Conservation (phyloP, 192 early-diverging fungal species). For the Pecoramyces ruminantium region DNA sequence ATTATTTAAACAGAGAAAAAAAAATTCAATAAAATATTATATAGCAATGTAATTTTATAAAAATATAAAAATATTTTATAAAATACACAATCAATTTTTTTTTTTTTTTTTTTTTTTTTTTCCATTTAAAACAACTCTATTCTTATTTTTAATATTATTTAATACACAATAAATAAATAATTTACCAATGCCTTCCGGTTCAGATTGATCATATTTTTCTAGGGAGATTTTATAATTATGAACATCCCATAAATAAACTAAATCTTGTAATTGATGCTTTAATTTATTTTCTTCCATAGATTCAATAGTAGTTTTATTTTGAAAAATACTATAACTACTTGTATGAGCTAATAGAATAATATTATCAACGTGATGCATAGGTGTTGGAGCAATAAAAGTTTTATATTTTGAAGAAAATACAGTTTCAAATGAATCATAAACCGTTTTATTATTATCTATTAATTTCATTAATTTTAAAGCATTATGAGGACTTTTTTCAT, state of each 20-base stretch:
- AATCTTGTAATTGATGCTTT: conserved; percentile 32
- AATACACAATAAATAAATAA: background rate
- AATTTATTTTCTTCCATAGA: conserved; percentile 6
- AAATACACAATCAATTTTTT: too few relatives aligned
- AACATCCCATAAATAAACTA: conserved; percentile 25
- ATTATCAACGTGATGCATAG: background rate
- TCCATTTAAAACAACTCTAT: too few relatives aligned
- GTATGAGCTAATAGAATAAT: background rate
- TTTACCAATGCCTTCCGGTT: conserved; percentile 16
- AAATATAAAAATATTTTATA: too few relatives aligned
- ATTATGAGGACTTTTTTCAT: background rate
- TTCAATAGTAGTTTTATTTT: background rate
- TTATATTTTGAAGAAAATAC: background rate
- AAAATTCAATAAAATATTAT: too few relatives aligned
- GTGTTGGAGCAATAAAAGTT: background rate
- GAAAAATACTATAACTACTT: background rate
- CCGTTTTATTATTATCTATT: background rate
- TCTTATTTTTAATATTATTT: too few relatives aligned
- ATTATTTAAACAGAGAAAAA: too few relatives aligned
- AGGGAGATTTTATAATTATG: conserved; percentile 25
- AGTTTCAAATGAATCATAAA: background rate
- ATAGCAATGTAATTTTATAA: too few relatives aligned
- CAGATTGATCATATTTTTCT: conserved; percentile 26
- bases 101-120: too few relatives aligned
- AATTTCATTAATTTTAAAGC: background rate